Conservation (phyloP, 1,284 basidiomycete genomes). For the Heimioporus retisporus region DNA sequence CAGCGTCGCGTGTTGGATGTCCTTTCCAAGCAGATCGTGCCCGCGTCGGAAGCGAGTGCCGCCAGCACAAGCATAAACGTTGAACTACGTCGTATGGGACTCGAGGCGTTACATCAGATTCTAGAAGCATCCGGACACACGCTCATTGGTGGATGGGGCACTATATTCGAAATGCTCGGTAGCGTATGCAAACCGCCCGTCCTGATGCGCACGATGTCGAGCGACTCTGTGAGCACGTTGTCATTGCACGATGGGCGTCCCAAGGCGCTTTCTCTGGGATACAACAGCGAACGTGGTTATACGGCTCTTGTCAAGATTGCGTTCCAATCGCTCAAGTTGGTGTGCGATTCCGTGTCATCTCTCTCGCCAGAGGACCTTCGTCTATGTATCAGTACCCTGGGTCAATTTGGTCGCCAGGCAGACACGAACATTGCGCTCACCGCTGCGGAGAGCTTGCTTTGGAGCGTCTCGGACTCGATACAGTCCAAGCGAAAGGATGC, state of each 20-base stretch:
- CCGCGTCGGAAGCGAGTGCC: constrained; percentile 51
- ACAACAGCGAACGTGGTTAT: constrained; percentile 71
- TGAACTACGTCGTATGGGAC: constrained; percentile 88
- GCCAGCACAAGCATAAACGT: constrained; percentile 63
- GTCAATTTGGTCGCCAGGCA: constrained; percentile 90
- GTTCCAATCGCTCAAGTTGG: constrained; percentile 94
- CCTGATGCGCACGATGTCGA: constrained; percentile 50
- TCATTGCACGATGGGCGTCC: constrained; percentile 51
- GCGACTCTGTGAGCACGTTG: constrained; percentile 54
- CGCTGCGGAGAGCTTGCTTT: constrained; percentile 89
- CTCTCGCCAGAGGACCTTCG: constrained; percentile 86
- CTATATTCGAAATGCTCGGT: constrained; percentile 91
- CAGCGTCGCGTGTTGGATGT: constrained; percentile 89
- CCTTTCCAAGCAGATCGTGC: constrained; percentile 83
- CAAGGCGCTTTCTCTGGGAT: constrained; percentile 62
- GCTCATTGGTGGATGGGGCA: constrained; percentile 92
- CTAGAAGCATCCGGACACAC: constrained; percentile 94
- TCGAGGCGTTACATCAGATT: constrained; percentile 91
- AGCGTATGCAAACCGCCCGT: constrained; percentile 77
- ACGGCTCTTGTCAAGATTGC: constrained; percentile 85
- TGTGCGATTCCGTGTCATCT: constrained; percentile 92
- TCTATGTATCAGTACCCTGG: constrained; percentile 90
- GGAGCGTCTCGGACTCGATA: constrained; percentile 95
- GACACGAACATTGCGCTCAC: constrained; percentile 98
- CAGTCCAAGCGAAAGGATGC: constrained; percentile 80